Base-by-base conservation (phyloP, 805 yeast species). In the Yueomyces sinensis region DNA sequence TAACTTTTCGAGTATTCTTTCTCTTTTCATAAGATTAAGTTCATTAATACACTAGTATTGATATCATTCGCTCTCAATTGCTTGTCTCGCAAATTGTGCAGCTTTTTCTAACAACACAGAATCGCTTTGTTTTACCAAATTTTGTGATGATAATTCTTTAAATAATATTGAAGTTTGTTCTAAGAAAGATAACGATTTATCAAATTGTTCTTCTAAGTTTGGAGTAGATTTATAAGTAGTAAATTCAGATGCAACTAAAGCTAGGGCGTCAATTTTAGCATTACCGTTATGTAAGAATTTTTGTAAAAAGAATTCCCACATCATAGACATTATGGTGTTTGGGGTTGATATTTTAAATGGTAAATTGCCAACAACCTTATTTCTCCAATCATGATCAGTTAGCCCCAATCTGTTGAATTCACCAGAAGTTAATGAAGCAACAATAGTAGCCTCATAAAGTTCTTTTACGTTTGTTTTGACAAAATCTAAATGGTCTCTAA, bases 281-380 rank as follows among this genome's bases (percentile, higher is more conserved):
- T 54, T 50, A 22, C 58, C 58, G 33, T 53, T 56, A 35, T 56
- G 61, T 37, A 56, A 36, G 33, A 43, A 54, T 36, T 54, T 56
- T 38, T 56, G 61, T 27, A 56, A 37, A 37, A 50, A 56, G 31
- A 54, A 54, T 37, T 50, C 54, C 50, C 54, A 50, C 48, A 56
- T 53, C 59, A 56, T 54, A 9, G 61, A 89, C 46, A 76, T 52
- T 13, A 80, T 59, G 1, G 83, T 74, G 47, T 67, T 77, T 39
- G 82, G 77, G 23, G 72, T 53, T 29, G 62, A 61, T 19, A 50
- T 52, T 38, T 63, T 68, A 47, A 81, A 82, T 9, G 94, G 94
- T 33, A 79, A 46, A 39, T 69, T 64, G 11, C 58, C 46, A 3
- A 72, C 70, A 30, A 84, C 54, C 6, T 58, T 41, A 32, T 64